These are phyloP conservation scores for Sporothrix luriei DNA, from an alignment of 2,329 filamentous ascomycete genomes.

Conservation along the genomic window DNA sequence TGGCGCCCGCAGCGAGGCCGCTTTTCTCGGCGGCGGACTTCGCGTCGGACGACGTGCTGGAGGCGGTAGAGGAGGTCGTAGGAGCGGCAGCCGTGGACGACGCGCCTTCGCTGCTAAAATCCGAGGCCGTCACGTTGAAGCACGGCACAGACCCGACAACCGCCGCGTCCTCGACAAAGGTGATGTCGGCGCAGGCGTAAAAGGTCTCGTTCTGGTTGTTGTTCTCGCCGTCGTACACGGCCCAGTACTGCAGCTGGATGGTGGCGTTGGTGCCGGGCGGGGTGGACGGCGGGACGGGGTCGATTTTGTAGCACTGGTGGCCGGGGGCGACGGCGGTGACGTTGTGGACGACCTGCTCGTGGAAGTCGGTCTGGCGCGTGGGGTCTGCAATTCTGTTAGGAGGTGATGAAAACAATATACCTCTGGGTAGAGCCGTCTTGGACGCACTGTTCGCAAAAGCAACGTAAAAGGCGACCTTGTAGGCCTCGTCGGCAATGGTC, in stretches of 20 bases:
- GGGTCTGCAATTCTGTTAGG: conserved; percentile 37
- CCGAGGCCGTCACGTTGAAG: conserved; percentile 45
- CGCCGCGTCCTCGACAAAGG: conserved; percentile 35
- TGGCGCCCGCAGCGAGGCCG: conserved; percentile 43
- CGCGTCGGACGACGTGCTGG: background rate
- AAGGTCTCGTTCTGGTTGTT: conserved; percentile 43
- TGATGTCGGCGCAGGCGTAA: conserved; percentile 46
- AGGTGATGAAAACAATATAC: background rate
- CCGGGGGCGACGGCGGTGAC: conserved; percentile 42
- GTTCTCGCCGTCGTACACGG: conserved; percentile 37
- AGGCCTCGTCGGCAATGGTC: conserved; percentile 36
- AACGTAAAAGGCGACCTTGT: conserved; percentile 35
- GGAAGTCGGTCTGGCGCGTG: conserved; percentile 42
- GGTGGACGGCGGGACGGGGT: conserved; percentile 38
- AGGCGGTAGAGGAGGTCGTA: background rate
- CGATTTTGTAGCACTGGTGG: conserved; percentile 46
- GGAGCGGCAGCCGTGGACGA: background rate
- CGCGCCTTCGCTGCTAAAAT: conserved; percentile 29
- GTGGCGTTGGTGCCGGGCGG: conserved; percentile 43
- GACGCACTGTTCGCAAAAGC: conserved; percentile 45
- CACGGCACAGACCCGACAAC: conserved; percentile 43
- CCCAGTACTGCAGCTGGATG: conserved; percentile 46
- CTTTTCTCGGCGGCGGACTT: conserved; percentile 19
- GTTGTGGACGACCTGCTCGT: conserved; percentile 39
- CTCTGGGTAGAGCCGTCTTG: too few species aligned